Percentiles rank a stretch among this genome's conserved stretches.
phyloP scores from a whole-genome alignment of 345 rosid genomes.

The Eucalyptus pauciflora region DNA sequence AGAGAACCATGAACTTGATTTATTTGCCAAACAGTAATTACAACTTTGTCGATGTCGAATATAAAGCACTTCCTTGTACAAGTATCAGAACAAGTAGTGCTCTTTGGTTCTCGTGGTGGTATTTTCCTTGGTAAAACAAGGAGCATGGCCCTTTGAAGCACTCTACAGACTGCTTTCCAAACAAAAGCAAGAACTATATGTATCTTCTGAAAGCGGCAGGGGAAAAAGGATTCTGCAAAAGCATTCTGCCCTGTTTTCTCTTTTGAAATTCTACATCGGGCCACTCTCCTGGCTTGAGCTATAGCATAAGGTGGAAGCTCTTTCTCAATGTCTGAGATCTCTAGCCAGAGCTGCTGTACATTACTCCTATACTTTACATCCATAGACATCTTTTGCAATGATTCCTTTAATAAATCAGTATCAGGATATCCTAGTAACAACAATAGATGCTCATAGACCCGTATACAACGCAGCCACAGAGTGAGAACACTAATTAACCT shows the following conservation, averaged over 20 bases:
- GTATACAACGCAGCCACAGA: conserved; percentile 66
- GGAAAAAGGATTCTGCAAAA: conserved; percentile 2
- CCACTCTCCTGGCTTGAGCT: conserved; percentile 75
- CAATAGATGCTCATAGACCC: conserved; percentile 51
- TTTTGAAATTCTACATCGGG: conserved; percentile 36
- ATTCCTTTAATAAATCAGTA: conserved; percentile 23
- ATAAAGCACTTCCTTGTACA: conserved; percentile 21
- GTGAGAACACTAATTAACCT: conserved; percentile 29
- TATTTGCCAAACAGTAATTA: conserved; percentile 25
- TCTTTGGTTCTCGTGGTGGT: conserved; percentile 12
- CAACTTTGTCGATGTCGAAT: conserved; percentile 42
- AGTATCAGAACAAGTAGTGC: conserved; percentile 10
- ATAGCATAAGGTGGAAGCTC: conserved; percentile 72
- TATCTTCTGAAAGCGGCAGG: conserved; percentile 13
- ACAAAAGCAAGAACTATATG: conserved; percentile 15
- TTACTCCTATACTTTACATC: conserved; percentile 27
- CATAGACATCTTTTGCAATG: conserved; percentile 25
- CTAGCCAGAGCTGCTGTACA: conserved; percentile 43
- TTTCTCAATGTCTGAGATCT: conserved; percentile 48
- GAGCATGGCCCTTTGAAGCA: conserved; percentile 9
- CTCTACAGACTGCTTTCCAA: conserved; percentile 22
- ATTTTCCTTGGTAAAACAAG: conserved; percentile 9
- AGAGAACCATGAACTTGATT: conserved; percentile 8
- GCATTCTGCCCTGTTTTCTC: conserved; percentile 16
- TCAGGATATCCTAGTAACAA: conserved; percentile 42